Base-by-base conservation (phyloP, 345 rosid genomes). In the Mercurialis annua region DNA sequence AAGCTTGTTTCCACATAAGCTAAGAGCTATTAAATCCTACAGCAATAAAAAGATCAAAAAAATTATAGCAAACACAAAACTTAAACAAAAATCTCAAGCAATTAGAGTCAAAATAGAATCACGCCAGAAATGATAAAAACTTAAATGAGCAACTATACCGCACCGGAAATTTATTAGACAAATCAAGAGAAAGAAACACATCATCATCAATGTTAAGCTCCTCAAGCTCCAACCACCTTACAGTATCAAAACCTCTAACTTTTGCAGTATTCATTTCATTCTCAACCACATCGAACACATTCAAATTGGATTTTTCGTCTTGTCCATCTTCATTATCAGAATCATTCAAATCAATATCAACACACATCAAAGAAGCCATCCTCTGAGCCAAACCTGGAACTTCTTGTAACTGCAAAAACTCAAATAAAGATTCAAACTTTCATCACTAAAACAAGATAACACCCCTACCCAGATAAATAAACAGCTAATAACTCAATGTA, bases 321-420 rank as follows among this genome's bases (percentile, higher is more conserved):
- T 36, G 59, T 23, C 36, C 83, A n/a, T 68, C 88, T 61, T 82
- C 87, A 16, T 23, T 72, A 69, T 70, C 76, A 0, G 70, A 64
- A 36, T 3, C 9, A 36, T 76, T 68, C 18, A 73, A 44, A 69
- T 82, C 86, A 50, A 64, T 60, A 68, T 85, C 90, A 30, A 93
- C 86, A 79, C 98, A 86, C 96, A 93, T 93, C 69, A 90, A 71
- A 48, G 94, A 72, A 72, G 85, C 96, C 98, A 93, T 90, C 80
- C 97, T 85, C 86, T 85, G 77, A 65, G 92, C 98, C 75, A 90
- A 80, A n/a, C 97, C 94, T 5, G 95, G 91, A 51, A 93, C 79
- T 73, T 87, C 94, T 77, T 69, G 80, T 65, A 93, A 87, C 98
- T 93, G 81, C 76, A 82, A 74, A 55, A 59, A 68, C 71, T 58